Evolutionary conservation across 169 alveolate species (phyloP).

Genomic region (Eimeria brunetti): DNA sequence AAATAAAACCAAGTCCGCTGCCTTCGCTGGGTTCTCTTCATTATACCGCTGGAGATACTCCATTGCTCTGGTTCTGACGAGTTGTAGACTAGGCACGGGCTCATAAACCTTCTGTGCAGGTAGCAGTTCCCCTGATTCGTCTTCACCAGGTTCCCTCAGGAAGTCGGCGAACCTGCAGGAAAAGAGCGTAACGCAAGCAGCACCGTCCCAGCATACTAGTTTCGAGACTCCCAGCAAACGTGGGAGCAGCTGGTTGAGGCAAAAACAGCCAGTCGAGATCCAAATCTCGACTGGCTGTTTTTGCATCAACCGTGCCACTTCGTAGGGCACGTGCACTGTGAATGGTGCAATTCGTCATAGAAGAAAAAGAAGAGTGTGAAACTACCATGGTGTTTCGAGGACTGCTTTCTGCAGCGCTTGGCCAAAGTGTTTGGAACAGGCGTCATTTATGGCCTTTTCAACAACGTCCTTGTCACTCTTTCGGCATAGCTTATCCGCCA

Average conservation of each 20-base stretch:
- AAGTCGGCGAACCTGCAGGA: conserved; percentile 87
- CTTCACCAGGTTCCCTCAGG: conserved; percentile 89
- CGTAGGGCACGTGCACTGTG: background rate
- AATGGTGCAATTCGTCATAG: conserved; percentile 84
- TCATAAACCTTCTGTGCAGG: conserved; percentile 92
- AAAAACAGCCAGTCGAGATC: background rate
- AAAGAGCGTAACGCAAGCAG: conserved; percentile 22
- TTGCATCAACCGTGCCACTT: no score
- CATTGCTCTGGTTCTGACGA: conserved; percentile 89
- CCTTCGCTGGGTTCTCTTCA: conserved; percentile 94
- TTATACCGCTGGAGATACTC: conserved; percentile 93
- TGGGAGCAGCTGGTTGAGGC: background rate
- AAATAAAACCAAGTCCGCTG: conserved; percentile 96
- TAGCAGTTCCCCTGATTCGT: conserved; percentile 89
- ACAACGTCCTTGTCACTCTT: conserved; percentile 92
- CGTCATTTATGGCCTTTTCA: conserved; percentile 85
- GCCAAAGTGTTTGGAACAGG: conserved; percentile 88
- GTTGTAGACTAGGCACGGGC: conserved; percentile 79
- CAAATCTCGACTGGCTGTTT: no score
- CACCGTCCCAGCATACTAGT: background rate
- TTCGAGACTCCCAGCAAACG: background rate
- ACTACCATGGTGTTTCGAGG: conserved; percentile 59
- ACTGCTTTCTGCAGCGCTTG: conserved; percentile 83
- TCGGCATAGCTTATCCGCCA: conserved; percentile 96
- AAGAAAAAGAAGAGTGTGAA: conserved; percentile 87